Evolutionary conservation across 2,329 filamentous ascomycete genomes (phyloP).

Genomic region (Fusarium sp.): DNA sequence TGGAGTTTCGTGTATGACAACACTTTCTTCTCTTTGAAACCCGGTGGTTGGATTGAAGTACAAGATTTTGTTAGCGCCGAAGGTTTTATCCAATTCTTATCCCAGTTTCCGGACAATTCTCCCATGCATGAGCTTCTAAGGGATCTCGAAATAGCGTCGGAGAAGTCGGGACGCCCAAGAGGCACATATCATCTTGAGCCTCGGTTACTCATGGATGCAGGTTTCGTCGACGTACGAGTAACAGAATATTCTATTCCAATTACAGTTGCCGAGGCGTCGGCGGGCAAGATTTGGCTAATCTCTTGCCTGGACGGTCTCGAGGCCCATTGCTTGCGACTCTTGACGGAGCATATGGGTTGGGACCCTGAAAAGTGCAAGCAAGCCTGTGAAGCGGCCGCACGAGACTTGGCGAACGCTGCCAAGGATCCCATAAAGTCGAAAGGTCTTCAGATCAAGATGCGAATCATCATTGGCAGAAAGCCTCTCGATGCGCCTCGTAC

Average conservation of each 20-base stretch:
- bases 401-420: conserved; percentile 62
- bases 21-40: conserved; percentile 64
- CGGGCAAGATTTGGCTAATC: conserved; percentile 67
- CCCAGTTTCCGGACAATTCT: conserved; percentile 57
- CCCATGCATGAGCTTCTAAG: conserved; percentile 56
- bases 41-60: conserved; percentile 69
- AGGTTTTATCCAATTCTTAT: conserved; percentile 49
- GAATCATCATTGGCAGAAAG: conserved; percentile 64
- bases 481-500: conserved; percentile 52
- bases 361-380: conserved; percentile 60
- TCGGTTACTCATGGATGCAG: conserved; percentile 58
- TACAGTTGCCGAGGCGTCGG: conserved; percentile 57
- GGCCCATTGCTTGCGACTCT: conserved; percentile 60
- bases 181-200: conserved; percentile 61
- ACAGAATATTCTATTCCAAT: conserved; percentile 63
- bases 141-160: conserved; percentile 59
- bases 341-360: conserved; percentile 67
- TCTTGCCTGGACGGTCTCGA: conserved; percentile 64
- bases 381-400: conserved; percentile 60
- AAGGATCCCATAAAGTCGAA: conserved; percentile 58
- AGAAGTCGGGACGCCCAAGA: conserved; percentile 58
- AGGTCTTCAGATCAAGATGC: conserved; percentile 60
- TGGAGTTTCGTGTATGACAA: conserved; percentile 67
- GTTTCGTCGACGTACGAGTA: conserved; percentile 64
- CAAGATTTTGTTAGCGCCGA: conserved; percentile 65